phyloP scores from a whole-genome alignment of 768 basidiomycete genomes.

The Termitomyces sp. region DNA sequence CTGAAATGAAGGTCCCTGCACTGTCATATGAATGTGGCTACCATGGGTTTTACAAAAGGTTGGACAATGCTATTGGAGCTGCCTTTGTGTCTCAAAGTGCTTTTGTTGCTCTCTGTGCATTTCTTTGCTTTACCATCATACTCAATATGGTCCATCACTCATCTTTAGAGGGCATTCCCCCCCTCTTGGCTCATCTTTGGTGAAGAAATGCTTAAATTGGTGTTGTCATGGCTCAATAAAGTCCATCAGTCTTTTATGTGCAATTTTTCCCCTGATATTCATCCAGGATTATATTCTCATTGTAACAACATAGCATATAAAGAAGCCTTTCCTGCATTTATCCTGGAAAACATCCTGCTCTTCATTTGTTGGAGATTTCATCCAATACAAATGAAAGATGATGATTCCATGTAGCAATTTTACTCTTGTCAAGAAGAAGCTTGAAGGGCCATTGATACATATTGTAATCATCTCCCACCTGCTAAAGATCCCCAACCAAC shows the following conservation, averaged over 20 bases:
- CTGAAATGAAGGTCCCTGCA: background rate
- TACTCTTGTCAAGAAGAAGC: background rate
- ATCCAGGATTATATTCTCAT: background rate
- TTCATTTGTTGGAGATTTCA: constrained; percentile 4
- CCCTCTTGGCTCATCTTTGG: constrained; percentile 8
- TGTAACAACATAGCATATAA: background rate
- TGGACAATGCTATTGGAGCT: background rate
- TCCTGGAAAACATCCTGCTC: background rate
- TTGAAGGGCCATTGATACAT: background rate
- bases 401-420: background rate
- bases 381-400: background rate
- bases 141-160: background rate
- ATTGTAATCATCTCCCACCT: background rate
- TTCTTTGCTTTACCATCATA: constrained; percentile 6
- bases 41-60: background rate
- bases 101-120: background rate
- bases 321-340: background rate
- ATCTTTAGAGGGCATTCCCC: background rate
- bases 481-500: background rate
- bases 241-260: background rate
- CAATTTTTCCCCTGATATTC: constrained; percentile 1
- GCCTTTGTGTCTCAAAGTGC: background rate
- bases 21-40: background rate
- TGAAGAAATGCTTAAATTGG: background rate
- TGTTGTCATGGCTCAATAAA: background rate